Base-by-base conservation (phyloP, 2,329 filamentous ascomycete species). In the Xylariaceae sp. region DNA sequence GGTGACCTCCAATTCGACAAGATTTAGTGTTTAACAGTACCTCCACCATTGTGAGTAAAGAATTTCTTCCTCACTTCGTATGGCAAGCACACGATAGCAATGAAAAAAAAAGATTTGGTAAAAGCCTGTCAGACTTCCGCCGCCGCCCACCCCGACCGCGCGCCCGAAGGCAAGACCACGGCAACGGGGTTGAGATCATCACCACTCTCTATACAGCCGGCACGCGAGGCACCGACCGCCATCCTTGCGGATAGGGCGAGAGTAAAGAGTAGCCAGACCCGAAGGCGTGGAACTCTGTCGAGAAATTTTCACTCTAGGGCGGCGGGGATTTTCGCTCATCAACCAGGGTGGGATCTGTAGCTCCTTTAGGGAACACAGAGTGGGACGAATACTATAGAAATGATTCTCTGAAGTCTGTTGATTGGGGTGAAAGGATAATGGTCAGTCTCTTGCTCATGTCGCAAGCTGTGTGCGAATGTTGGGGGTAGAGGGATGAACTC, bases 361-460 rank as follows among this genome's bases (percentile, higher is more conserved):
- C 92, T 96, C 82, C 81, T 88, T 83, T 92, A 83, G 85, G 85
- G 84, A 93, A 88, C 86, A 91, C 88, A 94, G 89, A 91, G 86
- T 82, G 81, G 83, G 88, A 92, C 86, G 86, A 90, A 82, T 87
- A 92, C 91, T 96, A 92, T 92, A 96, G 89, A 96, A 95, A 90
- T 91, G 90, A 93, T 93, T 92, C 89, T 91, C 76, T 79, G 72
- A 61, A 62, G 63, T 67, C 64, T 68, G 62, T 57, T 45, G 24
- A 27, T 39, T 16, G 11, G 21, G 30, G 35, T 32, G 27, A 53
- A 46, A 15, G 53, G 41, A 16, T 37, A 44, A 36, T 54, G 46
- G 46, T 51, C 35, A 60, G 56, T 52, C 8, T 4, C 16, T 24
- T 3, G 16, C 16, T 9, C 4, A 10, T 18, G 11, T 13, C 36